Conservation (phyloP, 257 asterid genomes). For the Eustoma russellianum region DNA sequence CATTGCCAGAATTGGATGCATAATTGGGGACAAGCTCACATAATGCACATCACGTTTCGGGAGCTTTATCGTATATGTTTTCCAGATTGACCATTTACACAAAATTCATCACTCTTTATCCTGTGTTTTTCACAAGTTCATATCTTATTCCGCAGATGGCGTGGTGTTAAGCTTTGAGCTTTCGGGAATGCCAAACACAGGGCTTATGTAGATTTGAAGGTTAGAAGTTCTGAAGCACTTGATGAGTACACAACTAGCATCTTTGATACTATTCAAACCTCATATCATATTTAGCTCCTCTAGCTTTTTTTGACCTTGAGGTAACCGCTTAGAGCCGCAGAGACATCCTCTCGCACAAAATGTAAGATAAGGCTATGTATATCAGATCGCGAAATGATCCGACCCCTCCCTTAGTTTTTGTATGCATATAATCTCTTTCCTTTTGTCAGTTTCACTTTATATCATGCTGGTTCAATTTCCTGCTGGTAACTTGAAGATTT, state of each 20-base stretch:
- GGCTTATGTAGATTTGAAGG: constrained; percentile 95
- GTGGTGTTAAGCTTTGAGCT: constrained; percentile 88
- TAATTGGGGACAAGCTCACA: too few species aligned
- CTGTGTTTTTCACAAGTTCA: background rate
- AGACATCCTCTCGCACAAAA: too few species aligned
- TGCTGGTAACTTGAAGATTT: background rate
- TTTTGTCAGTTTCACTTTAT: background rate
- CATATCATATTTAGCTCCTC: background rate
- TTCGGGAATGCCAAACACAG: constrained; percentile 81
- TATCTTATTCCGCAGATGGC: constrained; percentile 60
- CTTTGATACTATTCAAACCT: background rate
- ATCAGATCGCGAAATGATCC: too few species aligned
- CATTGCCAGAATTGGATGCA: too few species aligned
- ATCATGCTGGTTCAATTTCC: background rate
- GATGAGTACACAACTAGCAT: background rate
- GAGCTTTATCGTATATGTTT: too few species aligned
- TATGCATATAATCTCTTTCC: background rate
- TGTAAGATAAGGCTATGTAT: too few species aligned
- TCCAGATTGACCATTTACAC: too few species aligned
- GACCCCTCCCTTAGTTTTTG: too few species aligned
- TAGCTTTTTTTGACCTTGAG: too few species aligned
- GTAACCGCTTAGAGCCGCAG: too few species aligned
- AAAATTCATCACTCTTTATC: background rate
- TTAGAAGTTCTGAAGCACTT: constrained; percentile 12
- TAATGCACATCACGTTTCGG: too few species aligned